These are phyloP conservation scores for Apiospora hydei DNA, from an alignment of 2,329 filamentous ascomycete species.

Conservation along the genomic window DNA sequence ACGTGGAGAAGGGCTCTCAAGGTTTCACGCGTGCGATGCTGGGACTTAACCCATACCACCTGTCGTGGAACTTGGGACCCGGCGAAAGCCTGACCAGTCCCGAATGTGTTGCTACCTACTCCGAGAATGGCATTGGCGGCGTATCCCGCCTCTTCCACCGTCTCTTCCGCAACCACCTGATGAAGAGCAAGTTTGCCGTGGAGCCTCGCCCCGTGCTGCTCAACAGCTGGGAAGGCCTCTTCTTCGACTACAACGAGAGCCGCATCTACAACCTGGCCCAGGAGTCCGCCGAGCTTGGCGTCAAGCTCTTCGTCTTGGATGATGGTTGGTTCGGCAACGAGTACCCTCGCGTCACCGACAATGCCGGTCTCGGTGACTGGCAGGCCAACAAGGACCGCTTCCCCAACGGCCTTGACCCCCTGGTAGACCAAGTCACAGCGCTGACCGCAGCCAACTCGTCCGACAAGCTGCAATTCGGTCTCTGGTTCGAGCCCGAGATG, in stretches of 20 bases:
- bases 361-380: slow-evolving; percentile 70
- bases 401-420: slow-evolving; percentile 60
- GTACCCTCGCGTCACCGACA: slow-evolving; percentile 64
- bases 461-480: slow-evolving; percentile 63
- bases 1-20: slow-evolving; percentile 69
- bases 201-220: slow-evolving; percentile 62
- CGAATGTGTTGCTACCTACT: slow-evolving; percentile 69
- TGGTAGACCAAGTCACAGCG: slow-evolving; percentile 54
- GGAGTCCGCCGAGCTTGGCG: slow-evolving; percentile 64
- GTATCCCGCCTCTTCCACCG: slow-evolving; percentile 69
- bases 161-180: slow-evolving; percentile 67
- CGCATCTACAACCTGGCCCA: slow-evolving; percentile 62
- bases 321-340: slow-evolving; percentile 74
- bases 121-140: slow-evolving; percentile 62
- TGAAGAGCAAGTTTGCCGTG: slow-evolving; percentile 61
- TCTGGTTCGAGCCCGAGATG: slow-evolving; percentile 76
- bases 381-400: slow-evolving; percentile 64
- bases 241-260: slow-evolving; percentile 64
- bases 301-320: slow-evolving; percentile 70
- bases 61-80: slow-evolving; percentile 63
- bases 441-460: slow-evolving; percentile 47
- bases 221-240: slow-evolving; percentile 72
- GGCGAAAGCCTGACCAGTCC: slow-evolving; percentile 66
- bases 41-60: slow-evolving; percentile 66
- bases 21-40: slow-evolving; percentile 66